These are phyloP conservation scores for Monosporascus sp. DNA, from an alignment of 2,329 filamentous ascomycete genomes.

Conservation along the genomic window DNA sequence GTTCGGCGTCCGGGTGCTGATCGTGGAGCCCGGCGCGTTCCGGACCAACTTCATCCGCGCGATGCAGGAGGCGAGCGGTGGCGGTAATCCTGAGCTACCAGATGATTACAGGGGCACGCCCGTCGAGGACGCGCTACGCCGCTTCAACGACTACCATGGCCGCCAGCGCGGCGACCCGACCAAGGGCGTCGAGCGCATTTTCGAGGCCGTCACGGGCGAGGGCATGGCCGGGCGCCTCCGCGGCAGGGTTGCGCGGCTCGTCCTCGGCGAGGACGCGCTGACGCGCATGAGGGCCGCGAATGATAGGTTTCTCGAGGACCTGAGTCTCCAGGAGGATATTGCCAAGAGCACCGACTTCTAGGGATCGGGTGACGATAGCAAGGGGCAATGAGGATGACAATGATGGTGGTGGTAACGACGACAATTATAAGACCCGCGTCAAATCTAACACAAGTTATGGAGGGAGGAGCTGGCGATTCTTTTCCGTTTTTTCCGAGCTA, in stretches of 20 bases:
- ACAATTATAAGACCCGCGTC: too few species aligned
- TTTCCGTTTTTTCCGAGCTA: too few species aligned
- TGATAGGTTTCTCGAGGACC: constrained; percentile 14
- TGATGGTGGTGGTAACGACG: too few species aligned
- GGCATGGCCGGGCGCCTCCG: constrained; percentile 25
- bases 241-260: constrained; percentile 29
- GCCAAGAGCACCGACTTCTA: constrained; percentile 16
- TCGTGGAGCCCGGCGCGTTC: constrained; percentile 38
- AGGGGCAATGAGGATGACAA: neutral
- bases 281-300: constrained; percentile 14
- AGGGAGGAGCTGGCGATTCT: too few species aligned
- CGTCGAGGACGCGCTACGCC: constrained; percentile 3
- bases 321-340: constrained; percentile 14
- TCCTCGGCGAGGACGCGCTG: constrained; percentile 29
- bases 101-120: constrained; percentile 15
- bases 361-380: neutral
- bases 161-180: constrained; percentile 27
- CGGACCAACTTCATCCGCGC: constrained; percentile 33
- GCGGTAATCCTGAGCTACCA: constrained; percentile 9
- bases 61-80: constrained; percentile 4
- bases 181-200: constrained; percentile 30
- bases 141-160: constrained; percentile 13
- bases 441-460: too few species aligned
- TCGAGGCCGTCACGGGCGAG: constrained; percentile 29
- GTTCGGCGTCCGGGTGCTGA: constrained; percentile 30